Evolutionary conservation across 345 rosid species (phyloP).

Genomic region (Arabis hirsuta): DNA sequence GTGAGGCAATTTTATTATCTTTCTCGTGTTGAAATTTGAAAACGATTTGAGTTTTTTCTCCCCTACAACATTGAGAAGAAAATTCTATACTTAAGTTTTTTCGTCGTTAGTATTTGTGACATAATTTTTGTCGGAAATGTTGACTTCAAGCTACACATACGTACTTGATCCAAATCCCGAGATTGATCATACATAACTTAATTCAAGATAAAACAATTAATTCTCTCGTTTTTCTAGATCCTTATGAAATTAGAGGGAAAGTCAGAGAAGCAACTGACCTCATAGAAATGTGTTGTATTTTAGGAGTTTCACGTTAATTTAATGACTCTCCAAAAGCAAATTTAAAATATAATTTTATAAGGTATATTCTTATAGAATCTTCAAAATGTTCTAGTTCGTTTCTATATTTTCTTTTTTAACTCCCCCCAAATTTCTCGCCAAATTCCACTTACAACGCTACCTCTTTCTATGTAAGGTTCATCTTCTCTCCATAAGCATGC

Average conservation of each 20-base stretch:
- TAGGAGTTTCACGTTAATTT: constrained; percentile 2
- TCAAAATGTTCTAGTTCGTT: constrained; percentile 3
- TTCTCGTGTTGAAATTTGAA: background rate
- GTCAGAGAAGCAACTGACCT: constrained; percentile 16
- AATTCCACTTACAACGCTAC: background rate
- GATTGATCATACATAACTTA: too few relatives aligned
- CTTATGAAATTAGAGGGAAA: background rate
- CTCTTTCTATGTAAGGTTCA: background rate
- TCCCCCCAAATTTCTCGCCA: background rate
- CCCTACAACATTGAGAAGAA: background rate
- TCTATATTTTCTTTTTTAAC: background rate
- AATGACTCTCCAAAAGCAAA: constrained; percentile 11
- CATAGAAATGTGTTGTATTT: background rate
- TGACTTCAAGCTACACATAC: constrained; percentile 25
- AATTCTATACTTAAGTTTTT: background rate
- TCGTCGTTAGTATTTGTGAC: background rate
- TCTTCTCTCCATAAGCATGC: constrained; percentile 13
- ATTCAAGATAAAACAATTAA: too few relatives aligned
- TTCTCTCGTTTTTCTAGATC: too few relatives aligned
- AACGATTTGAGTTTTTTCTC: background rate
- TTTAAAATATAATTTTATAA: background rate
- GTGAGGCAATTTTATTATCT: background rate
- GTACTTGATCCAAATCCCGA: constrained; percentile 10
- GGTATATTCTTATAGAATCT: constrained; percentile 36
- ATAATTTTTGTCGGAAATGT: constrained; percentile 20